Percentiles rank a stretch among this genome's conserved stretches.
Evolutionary conservation across 371 early-diverging fungal species (phyloP).

Genomic region (Smittium culicis): DNA sequence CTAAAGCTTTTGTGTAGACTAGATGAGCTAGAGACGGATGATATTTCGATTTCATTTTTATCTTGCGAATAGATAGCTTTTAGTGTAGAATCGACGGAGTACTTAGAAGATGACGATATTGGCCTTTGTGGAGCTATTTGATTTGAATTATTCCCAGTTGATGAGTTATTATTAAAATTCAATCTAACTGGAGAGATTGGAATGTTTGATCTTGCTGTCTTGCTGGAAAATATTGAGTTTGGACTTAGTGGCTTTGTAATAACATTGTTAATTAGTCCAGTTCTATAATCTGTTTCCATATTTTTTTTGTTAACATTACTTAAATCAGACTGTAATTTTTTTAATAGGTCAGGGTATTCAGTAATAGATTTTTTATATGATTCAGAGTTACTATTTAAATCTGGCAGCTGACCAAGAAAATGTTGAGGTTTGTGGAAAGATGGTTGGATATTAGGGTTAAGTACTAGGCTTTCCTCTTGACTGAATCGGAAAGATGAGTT

Average conservation of each 20-base stretch:
- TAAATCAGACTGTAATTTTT: neutral
- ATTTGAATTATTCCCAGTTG: no score
- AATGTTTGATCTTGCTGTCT: no score
- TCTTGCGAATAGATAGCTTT: neutral
- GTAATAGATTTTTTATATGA: neutral
- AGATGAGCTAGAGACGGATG: neutral
- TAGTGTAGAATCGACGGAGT: neutral
- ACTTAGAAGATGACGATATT: neutral
- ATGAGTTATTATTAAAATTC: neutral
- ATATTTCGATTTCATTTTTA: neutral
- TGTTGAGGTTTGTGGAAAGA: neutral
- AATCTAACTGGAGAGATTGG: no score
- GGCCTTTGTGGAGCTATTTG: no score
- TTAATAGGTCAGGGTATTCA: neutral
- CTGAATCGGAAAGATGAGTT: no score
- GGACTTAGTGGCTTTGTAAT: neutral
- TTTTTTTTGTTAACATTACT: neutral
- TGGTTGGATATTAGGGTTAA: neutral
- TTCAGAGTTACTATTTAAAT: neutral
- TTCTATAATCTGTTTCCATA: neutral
- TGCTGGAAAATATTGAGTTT: no score
- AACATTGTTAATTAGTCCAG: neutral
- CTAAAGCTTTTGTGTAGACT: neutral
- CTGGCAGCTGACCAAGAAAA: neutral
- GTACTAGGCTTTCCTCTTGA: neutral